Evolutionary conservation across 1,284 basidiomycete species (phyloP).

Genomic region (Butyriboletus appendiculatus): DNA sequence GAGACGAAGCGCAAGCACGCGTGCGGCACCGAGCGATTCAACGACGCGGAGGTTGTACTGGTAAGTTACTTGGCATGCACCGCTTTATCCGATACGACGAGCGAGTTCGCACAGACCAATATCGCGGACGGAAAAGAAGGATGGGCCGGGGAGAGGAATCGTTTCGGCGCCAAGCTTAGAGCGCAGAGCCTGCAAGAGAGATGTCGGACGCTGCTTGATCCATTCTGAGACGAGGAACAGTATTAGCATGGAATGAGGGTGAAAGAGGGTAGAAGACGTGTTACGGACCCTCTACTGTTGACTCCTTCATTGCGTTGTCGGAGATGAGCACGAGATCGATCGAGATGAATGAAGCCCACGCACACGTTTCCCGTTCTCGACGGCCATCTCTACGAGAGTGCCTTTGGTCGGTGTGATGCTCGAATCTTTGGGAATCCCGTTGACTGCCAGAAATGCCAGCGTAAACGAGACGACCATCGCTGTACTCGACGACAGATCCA

Average conservation of each 20-base stretch:
- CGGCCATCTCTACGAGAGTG: slow-evolving; percentile 72
- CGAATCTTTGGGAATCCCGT: slow-evolving; percentile 55
- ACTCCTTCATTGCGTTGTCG: slow-evolving; percentile 43
- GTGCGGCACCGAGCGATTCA: slow-evolving; percentile 79
- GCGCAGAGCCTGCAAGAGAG: slow-evolving; percentile 63
- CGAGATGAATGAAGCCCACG: slow-evolving; percentile 20
- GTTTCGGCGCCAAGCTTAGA: slow-evolving; percentile 65
- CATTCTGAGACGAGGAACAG: slow-evolving; percentile 48
- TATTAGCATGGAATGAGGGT: not conserved
- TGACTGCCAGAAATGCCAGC: slow-evolving; percentile 74
- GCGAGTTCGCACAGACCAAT: slow-evolving; percentile 83
- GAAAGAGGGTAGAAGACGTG: not conserved
- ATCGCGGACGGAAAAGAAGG: slow-evolving; percentile 42
- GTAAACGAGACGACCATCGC: slow-evolving; percentile 87
- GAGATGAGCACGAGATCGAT: not conserved
- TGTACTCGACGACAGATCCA: slow-evolving; percentile 82
- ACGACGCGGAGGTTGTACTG: slow-evolving; percentile 89
- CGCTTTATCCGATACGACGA: slow-evolving; percentile 83
- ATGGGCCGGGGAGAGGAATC: slow-evolving; percentile 55
- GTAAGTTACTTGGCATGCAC: slow-evolving; percentile 71
- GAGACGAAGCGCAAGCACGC: slow-evolving; percentile 64
- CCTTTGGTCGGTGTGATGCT: slow-evolving; percentile 52
- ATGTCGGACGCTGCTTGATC: slow-evolving; percentile 86
- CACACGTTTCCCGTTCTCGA: slow-evolving; percentile 80
- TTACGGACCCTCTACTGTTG: slow-evolving; percentile 70